Evolutionary conservation across 129 eudicot genomes (phyloP).

Genomic region (Helianthus tuberosus): DNA sequence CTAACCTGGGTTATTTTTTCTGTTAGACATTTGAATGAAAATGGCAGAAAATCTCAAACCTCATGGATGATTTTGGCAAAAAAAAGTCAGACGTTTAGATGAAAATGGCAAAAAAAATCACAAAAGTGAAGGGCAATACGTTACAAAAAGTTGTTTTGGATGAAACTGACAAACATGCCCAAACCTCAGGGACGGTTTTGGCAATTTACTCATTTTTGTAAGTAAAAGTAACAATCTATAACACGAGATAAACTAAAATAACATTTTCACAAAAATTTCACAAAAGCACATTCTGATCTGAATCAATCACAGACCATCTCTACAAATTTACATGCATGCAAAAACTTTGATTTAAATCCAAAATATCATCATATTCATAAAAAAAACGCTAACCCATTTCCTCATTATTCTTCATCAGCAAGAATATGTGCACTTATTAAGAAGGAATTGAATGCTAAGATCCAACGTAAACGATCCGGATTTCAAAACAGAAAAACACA

Average conservation of each 20-base stretch:
- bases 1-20: too few species aligned
- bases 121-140: too few species aligned
- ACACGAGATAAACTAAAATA: background rate
- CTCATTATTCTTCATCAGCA: constrained; percentile 16
- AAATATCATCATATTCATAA: background rate
- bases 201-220: too few species aligned
- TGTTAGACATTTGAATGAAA: too few species aligned
- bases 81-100: too few species aligned
- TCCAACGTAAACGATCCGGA: constrained; percentile 10
- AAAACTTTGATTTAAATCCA: constrained; percentile 12
- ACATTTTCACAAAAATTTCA: background rate
- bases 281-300: constrained; percentile 8
- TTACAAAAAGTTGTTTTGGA: too few species aligned
- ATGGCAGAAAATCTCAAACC: too few species aligned
- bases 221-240: too few species aligned
- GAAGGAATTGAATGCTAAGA: constrained; percentile 9
- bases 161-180: too few species aligned
- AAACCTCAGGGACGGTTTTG: too few species aligned
- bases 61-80: too few species aligned
- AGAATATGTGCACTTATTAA: constrained; percentile 11
- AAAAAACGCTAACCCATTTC: constrained; percentile 2
- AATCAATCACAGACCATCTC: background rate
- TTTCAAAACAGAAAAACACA: background rate
- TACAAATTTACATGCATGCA: constrained; percentile 24
- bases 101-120: too few species aligned